phyloP scores from a whole-genome alignment of 192 early-diverging fungal genomes.

The Coemansia sp. region DNA sequence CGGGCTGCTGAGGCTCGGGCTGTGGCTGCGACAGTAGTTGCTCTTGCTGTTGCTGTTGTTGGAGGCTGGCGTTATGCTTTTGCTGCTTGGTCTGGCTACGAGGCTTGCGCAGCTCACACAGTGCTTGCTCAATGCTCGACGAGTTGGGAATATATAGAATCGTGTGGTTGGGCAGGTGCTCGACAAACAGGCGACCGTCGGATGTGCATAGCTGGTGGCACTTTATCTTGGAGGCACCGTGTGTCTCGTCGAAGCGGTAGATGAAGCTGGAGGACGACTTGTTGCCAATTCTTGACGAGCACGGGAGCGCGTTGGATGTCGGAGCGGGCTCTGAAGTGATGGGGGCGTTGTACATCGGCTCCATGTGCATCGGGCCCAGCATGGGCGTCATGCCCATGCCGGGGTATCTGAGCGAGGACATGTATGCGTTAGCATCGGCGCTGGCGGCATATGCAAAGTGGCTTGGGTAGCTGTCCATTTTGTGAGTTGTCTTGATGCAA shows the following conservation, averaged over 20 bases:
- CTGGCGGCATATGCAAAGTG: slow-evolving; percentile 49
- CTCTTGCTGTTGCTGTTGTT: slow-evolving; percentile 6
- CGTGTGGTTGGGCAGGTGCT: slow-evolving; percentile 49
- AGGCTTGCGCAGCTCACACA: slow-evolving; percentile 22
- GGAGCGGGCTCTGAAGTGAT: slow-evolving; percentile 3
- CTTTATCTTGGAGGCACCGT: slow-evolving; percentile 24
- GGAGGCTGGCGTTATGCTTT: slow-evolving; percentile 6
- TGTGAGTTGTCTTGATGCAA: slow-evolving; percentile 2
- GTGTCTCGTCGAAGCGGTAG: slow-evolving; percentile 38
- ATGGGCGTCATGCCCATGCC: slow-evolving; percentile 37
- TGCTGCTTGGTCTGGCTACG: slow-evolving; percentile 18
- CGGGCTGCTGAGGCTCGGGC: slow-evolving; percentile 10
- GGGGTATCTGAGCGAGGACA: slow-evolving; percentile 31
- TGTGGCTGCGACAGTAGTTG: slow-evolving; percentile 5
- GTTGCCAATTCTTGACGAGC: slow-evolving; percentile 19
- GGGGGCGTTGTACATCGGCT: slow-evolving; percentile 1
- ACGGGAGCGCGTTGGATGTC: slow-evolving; percentile 11
- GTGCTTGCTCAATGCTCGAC: slow-evolving; percentile 33
- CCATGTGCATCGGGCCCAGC: slow-evolving; percentile 32
- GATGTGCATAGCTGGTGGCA: slow-evolving; percentile 40
- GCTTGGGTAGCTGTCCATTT: slow-evolving; percentile 47
- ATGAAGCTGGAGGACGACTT: slow-evolving; percentile 26
- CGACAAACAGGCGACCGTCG: slow-evolving; percentile 42
- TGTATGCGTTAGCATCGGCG: slow-evolving; percentile 32
- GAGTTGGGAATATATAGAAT: slow-evolving; percentile 33